Evolutionary conservation across 352 stramenopile genomes (phyloP), one percentile per base, ranked within the genome.

Genomic region (Paralagenidium karlingii): DNA sequence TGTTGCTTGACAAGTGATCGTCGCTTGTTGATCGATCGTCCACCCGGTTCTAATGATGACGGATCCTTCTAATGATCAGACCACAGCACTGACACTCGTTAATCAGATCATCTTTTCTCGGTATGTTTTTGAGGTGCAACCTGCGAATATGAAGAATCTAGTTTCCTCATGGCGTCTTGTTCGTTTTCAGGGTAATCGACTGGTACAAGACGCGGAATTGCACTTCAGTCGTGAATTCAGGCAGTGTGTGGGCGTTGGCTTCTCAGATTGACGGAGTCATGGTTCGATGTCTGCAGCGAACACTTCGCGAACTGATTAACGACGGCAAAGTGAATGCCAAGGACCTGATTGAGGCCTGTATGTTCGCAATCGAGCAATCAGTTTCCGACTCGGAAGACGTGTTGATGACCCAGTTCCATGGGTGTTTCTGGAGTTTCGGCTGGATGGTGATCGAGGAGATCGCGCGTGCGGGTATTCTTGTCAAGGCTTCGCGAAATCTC

Each of bases 381-480:
- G 43, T 89, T 8, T 55, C 32, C 19, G 58, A 58, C 41, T 58
- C 45, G 0, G 58, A 74, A 30, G 48, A 64, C 6, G 59, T 73
- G 8, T 50, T 70, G 20, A 71, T 55, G 12, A 48, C 50, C 9
- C n/a, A n/a, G n/a, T n/a, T n/a, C n/a, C n/a, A n/a, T n/a, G n/a
- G n/a, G n/a, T n/a, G n/a, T n/a, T 88, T 77, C 41, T 91, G 77
- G 74, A 58, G 65, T 2, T 86, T 89, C 46, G 87, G 78, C 26
- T 92, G 78, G 78, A 65, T 88, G 33, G 45, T 89, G 1, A 43
- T 92, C 24, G 78, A 92, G 38, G 78, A 92, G 28, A 46, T 92
- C 1, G 69, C 77, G 3, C 62, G 70, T 33, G 68, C 63, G 0
- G 64, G 63, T 8, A 65, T 73, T 29, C 48, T 88, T 2, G 53